Evolutionary conservation across 768 basidiomycete species (phyloP).

Genomic region (Phylloporus arenicola): DNA sequence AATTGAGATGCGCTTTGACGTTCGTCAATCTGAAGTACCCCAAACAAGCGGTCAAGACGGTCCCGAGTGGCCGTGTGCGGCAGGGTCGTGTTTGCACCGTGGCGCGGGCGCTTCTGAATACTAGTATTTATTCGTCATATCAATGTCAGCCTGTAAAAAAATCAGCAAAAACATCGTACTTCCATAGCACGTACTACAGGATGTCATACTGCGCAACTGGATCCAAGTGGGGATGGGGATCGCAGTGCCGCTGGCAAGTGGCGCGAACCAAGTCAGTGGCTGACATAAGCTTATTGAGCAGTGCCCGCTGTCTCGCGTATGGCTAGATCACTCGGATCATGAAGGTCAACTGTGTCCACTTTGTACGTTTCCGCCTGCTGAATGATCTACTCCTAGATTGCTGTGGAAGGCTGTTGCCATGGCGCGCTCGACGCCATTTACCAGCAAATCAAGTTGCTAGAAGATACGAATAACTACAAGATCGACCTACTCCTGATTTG

Average conservation of each 20-base stretch:
- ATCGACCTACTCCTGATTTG: conserved; percentile 88
- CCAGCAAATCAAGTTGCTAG: conserved; percentile 56
- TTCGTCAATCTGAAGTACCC: not conserved
- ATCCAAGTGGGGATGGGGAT: too few relatives aligned
- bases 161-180: not conserved
- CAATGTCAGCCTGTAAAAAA: not conserved
- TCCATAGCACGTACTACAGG: not conserved
- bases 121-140: not conserved
- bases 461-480: conserved; percentile 54
- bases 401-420: conserved; percentile 93
- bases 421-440: conserved; percentile 91
- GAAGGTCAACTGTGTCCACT: conserved; percentile 17
- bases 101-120: not conserved
- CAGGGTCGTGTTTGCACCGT: not conserved
- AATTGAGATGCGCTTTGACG: not conserved
- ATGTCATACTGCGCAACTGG: not conserved
- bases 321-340: conserved; percentile 8
- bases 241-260: too few relatives aligned
- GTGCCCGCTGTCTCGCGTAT: too few relatives aligned
- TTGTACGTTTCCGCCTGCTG: not conserved
- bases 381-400: conserved; percentile 48
- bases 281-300: not conserved
- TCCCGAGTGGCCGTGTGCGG: conserved; percentile 11
- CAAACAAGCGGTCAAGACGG: conserved; percentile 4
- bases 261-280: not conserved